Evolutionary conservation across 345 rosid species (phyloP), one percentile per base, ranked within the genome.

Genomic region (Rhodamnia argentea): DNA sequence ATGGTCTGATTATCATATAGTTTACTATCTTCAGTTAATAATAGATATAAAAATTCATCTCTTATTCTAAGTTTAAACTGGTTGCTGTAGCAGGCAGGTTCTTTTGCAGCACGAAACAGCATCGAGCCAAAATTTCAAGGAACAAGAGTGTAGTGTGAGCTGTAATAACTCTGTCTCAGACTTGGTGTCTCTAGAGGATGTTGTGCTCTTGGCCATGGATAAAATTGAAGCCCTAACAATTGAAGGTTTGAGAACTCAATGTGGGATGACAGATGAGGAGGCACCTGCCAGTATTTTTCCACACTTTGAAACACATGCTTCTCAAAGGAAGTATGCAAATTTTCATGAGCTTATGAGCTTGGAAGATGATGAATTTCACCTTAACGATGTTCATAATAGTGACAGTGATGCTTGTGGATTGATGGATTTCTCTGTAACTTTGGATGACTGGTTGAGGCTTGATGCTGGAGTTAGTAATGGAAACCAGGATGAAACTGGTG

Each of bases 201-300:
- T 94, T 87, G 64, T 87, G 82, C 86, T 88, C 59, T 86, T 90
- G 64, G 94, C 93, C 42, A 84, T 93, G 85, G 89, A 90, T 88
- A 92, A 82, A 62, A 92, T 95, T 86, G 95, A 93, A 86, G 90
- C 82, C 86, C 93, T 95, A 82, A 83, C 85, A 42, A 75, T 94
- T 74, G 95, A 95, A 85, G 97, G 97, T 55, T 91, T 93, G 88
- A 93, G 89, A 88, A 91, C 94, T 90, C 96, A 94, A 83, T 93
- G 91, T 82, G 93, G 92, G 90, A 90, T 94, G 94, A 89, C 95
- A 12, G 91, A 87, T 54, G 94, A 91, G 86, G 94, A 87, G 86
- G 89, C 96, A 85, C 93, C 95, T 53, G 89, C 93, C 85, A 87
- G 83, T 84, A 85, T 92, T 70, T 85, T 87, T 85, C 88, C 92